Percentiles rank a stretch among this genome's conserved stretches.
Evolutionary conservation across 768 basidiomycete genomes (phyloP).

Genomic region (Tubosaeta brunneosetosa): DNA sequence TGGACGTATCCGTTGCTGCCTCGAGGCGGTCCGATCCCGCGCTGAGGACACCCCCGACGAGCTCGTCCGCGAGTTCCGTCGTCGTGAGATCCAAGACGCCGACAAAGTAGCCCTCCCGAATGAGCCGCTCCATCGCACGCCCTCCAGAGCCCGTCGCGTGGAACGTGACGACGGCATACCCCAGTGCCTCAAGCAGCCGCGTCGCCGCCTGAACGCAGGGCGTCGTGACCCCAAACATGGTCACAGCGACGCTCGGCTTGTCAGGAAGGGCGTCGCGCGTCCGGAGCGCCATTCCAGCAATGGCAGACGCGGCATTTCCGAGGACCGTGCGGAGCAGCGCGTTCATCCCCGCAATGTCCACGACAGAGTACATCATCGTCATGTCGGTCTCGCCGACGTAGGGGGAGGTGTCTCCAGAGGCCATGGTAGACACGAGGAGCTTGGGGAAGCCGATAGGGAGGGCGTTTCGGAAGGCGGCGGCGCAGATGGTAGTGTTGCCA

Average conservation of each 20-base stretch:
- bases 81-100: slow-evolving; percentile 31
- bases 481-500: slow-evolving; percentile 23
- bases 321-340: slow-evolving; percentile 18
- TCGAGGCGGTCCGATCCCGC: slow-evolving; percentile 27
- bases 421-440: slow-evolving; percentile 30
- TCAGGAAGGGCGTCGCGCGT: neutral
- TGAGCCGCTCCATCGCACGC: slow-evolving; percentile 27
- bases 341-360: slow-evolving; percentile 28
- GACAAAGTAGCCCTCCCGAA: slow-evolving; percentile 20
- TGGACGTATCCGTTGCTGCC: slow-evolving; percentile 14
- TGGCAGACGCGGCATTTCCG: slow-evolving; percentile 26
- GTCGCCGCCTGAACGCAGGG: slow-evolving; percentile 20
- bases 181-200: slow-evolving; percentile 18
- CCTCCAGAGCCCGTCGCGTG: slow-evolving; percentile 30
- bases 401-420: slow-evolving; percentile 20
- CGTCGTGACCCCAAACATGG: slow-evolving; percentile 29
- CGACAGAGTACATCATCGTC: slow-evolving; percentile 32
- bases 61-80: slow-evolving; percentile 31
- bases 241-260: slow-evolving; percentile 13
- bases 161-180: slow-evolving; percentile 22
- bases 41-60: slow-evolving; percentile 26
- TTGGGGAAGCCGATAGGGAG: slow-evolving; percentile 29
- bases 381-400: slow-evolving; percentile 32
- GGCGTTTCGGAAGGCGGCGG: slow-evolving; percentile 17
- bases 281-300: slow-evolving; percentile 22